phyloP scores from a whole-genome alignment of 495 filamentous ascomycete species.

The Ascodesmis nigricans region DNA sequence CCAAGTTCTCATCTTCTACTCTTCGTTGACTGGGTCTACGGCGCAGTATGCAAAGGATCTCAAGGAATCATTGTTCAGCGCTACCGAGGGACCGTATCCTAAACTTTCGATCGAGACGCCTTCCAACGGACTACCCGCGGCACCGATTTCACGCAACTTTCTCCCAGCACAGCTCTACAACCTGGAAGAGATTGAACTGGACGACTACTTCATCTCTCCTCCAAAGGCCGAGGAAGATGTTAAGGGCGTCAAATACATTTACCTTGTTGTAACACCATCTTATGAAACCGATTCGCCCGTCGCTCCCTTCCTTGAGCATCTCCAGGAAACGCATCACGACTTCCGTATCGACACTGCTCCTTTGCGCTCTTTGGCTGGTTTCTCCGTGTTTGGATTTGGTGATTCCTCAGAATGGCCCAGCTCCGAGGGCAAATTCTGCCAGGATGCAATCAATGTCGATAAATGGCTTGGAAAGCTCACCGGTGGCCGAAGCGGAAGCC shows the following conservation, averaged over 20 bases:
- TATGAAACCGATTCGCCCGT: slow-evolving; percentile 86
- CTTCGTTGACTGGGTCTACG: slow-evolving; percentile 61
- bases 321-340: slow-evolving; percentile 81
- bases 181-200: slow-evolving; percentile 65
- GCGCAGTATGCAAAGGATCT: slow-evolving; percentile 40
- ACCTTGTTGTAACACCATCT: slow-evolving; percentile 59
- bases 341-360: slow-evolving; percentile 86
- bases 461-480: slow-evolving; percentile 91
- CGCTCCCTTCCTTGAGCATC: slow-evolving; percentile 56
- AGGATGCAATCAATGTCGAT: slow-evolving; percentile 69
- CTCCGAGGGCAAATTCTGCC: slow-evolving; percentile 75
- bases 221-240: slow-evolving; percentile 28
- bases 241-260: slow-evolving; percentile 39
- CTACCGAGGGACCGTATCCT: slow-evolving; percentile 12
- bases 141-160: slow-evolving; percentile 21
- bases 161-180: slow-evolving; percentile 49
- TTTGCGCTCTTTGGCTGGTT: slow-evolving; percentile 52
- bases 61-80: slow-evolving; percentile 18
- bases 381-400: slow-evolving; percentile 83
- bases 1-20: slow-evolving; percentile 69
- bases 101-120: slow-evolving; percentile 16
- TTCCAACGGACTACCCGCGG: slow-evolving; percentile 21
- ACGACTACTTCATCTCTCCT: slow-evolving; percentile 63
- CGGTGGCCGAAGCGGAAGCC: slow-evolving; percentile 36
- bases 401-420: slow-evolving; percentile 80